Base-by-base conservation (phyloP, 2,329 filamentous ascomycete genomes). In the Neurospora sp. region DNA sequence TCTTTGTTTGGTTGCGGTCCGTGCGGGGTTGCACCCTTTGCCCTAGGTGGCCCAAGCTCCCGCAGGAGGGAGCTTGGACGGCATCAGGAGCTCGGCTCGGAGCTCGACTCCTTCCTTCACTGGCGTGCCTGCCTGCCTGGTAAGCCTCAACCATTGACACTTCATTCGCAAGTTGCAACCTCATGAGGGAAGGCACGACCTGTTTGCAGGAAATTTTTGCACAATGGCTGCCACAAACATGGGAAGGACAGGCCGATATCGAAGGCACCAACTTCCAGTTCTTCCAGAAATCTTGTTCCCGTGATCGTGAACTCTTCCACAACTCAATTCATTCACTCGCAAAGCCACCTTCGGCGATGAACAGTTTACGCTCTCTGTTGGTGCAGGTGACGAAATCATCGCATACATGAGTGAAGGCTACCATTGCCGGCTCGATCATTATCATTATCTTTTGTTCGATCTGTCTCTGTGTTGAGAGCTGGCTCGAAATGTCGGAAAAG, bases 31-130 rank as follows among this genome's bases (percentile, higher is more conserved):
- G 67, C 66, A n/a, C 17, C 66, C 65, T 70, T 67, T 66, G 57
- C 15, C 62, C 23, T n/a, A n/a, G 23, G 23, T 68, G 72, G 72
- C 67, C 70, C 71, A 74, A 73, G 71, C 73, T 73, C 69, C 70
- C 6, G 6, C 28, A 8, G 12, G 3, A 28, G 52, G 23, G 52
- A 62, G 52, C 15, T 62, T 62, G 52, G 23, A 62, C 52, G 17
- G 52, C 52, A 36, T 62, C 52, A 62, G 52, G 36, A 62, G 52
- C 52, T 62, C 23, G 52, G 17, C 46, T 36, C 43, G 8, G n/a
- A 36, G 37, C 36, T 69, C 23, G n/a, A 68, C 17, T 62, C 12
- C 6, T 8, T 17, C 46, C 43, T 46, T 19, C 19, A 52, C 46
- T 12, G 19, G 43, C 19, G 23, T 33, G 52, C 19, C 5, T 57